phyloP scores from a whole-genome alignment of 2,329 filamentous ascomycete genomes.

The Huntiella savannae region DNA sequence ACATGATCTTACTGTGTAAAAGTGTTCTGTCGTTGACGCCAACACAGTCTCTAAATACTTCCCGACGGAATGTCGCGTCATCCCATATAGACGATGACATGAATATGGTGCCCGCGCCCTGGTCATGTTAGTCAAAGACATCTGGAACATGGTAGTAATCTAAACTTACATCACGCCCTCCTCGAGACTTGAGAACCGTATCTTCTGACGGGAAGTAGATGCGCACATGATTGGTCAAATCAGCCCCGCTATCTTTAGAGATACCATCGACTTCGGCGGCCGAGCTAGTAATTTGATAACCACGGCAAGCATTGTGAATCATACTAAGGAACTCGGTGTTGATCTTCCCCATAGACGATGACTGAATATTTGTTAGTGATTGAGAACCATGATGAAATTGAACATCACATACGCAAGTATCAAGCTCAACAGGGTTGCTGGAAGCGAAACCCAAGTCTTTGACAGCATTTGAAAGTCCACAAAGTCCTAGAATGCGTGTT shows the following conservation, averaged over 20 bases:
- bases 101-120: constrained; percentile 69
- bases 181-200: constrained; percentile 47
- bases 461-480: constrained; percentile 52
- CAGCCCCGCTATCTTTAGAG: constrained; percentile 1
- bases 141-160: background rate
- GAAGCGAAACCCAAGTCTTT: constrained; percentile 40
- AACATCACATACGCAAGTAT: constrained; percentile 43
- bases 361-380: constrained; percentile 22
- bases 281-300: constrained; percentile 20
- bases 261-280: constrained; percentile 18
- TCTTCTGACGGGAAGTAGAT: constrained; percentile 65
- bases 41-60: constrained; percentile 55
- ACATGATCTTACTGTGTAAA: constrained; percentile 70
- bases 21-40: constrained; percentile 53
- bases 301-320: constrained; percentile 36
- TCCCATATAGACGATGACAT: constrained; percentile 57
- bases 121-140: constrained; percentile 17
- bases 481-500: constrained; percentile 36
- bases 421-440: constrained; percentile 39
- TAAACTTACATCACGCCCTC: constrained; percentile 35
- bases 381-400: background rate
- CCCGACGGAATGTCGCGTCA: constrained; percentile 46
- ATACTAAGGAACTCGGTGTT: constrained; percentile 45
- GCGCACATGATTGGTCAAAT: constrained; percentile 34
- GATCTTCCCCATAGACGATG: constrained; percentile 65